Base-by-base conservation (phyloP, 768 basidiomycete genomes). In the Phylloporus sp. region DNA sequence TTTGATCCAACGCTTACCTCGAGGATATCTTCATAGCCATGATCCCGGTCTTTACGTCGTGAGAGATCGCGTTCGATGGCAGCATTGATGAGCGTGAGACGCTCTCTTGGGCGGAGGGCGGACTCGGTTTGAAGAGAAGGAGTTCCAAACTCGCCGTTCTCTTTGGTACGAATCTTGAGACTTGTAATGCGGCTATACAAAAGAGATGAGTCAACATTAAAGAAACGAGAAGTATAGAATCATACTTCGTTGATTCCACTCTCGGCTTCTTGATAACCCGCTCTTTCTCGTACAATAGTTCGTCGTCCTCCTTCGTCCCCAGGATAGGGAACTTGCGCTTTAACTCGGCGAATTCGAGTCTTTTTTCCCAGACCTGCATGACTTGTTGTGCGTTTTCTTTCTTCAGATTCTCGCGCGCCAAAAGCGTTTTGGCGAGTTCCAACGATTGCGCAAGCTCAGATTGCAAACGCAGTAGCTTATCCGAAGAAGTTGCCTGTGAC, bases 401-500 rank as follows among this genome's bases (percentile, higher is more conserved):
- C 76, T 97, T 97, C 47, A 82, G 50, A 9, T 67, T 78, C 70
- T 98, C 95, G 13, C 97, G 85, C 9, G 73, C 69, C 6, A 89
- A 69, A 35, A 49, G 49, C 9, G 40, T 43, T 41, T 43, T 49
- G 5, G 49, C 49, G 8, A 49, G 31, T 27, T 49, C 49, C 40
- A 49, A 20, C 3, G 49, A 49, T 10, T 49, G 49, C 6, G 49
- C 40, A 13, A 49, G 49, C 18, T 49, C 49, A 6, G 49, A 42
- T 35, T 49, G 49, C 40, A 49, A 20, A 18, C 91, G 88, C 5
- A 84, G 70, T 6, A 99, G 80, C 59, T 92, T 91, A 61, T 98
- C 95, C 13, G 93, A 86, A 16, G 86, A 91, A 1, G 88, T 87
- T 10, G 84, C 85, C 63, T 98, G 95, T 1, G 88, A 88, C 13